A percentile compares a stretch with the other conserved stretches of the same genome.
phyloP scores from a whole-genome alignment of 345 rosid genomes.

The Barbarea vulgaris region DNA sequence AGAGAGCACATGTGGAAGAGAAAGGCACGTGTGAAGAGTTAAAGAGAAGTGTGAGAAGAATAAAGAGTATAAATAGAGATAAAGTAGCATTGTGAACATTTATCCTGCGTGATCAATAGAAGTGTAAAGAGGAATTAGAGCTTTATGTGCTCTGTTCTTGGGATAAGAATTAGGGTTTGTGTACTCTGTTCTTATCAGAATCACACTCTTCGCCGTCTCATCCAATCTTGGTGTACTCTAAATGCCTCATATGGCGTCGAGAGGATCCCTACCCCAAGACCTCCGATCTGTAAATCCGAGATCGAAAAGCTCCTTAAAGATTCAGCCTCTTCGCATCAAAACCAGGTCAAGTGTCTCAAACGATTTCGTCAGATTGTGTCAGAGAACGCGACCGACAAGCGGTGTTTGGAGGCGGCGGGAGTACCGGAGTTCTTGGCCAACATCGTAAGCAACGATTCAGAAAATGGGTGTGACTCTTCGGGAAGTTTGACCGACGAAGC shows the following conservation, averaged over 20 bases:
- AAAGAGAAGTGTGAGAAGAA: no score
- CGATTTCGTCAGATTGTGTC: conserved; percentile 56
- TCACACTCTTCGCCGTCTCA: conserved; percentile 79
- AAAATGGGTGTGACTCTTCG: conserved; percentile 30
- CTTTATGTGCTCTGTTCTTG: no score
- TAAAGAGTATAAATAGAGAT: no score
- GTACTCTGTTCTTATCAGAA: no score
- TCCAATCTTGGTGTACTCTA: conserved; percentile 92
- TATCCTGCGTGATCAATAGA: no score
- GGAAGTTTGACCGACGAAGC: conserved; percentile 56
- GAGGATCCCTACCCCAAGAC: conserved; percentile 89
- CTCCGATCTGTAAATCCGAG: conserved; percentile 58
- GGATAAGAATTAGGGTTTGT: no score
- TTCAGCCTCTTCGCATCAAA: conserved; percentile 51
- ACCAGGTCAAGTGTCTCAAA: conserved; percentile 53
- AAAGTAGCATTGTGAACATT: no score
- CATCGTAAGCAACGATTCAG: conserved; percentile 31
- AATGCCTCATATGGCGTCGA: conserved; percentile 80
- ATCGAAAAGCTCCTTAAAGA: conserved; percentile 58
- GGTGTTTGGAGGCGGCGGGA: conserved; percentile 75
- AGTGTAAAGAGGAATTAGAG: no score
- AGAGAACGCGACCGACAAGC: conserved; percentile 58
- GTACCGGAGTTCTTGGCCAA: conserved; percentile 65
- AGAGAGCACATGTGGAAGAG: no score
- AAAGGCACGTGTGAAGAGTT: no score